phyloP scores from a whole-genome alignment of 176 grass and related monocot genomes.

The Phoenix dactylifera region DNA sequence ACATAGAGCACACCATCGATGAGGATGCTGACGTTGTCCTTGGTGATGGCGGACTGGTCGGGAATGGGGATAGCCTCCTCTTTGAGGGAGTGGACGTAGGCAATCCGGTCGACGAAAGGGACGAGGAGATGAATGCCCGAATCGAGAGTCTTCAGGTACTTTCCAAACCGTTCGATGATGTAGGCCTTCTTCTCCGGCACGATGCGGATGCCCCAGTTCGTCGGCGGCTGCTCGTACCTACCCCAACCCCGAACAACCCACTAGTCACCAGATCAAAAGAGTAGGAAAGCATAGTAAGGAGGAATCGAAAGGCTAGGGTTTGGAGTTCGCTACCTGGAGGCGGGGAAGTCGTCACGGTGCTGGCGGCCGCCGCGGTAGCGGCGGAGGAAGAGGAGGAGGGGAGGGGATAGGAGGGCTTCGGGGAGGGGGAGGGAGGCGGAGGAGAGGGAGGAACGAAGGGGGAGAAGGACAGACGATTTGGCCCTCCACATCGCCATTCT shows the following conservation, averaged over 20 bases:
- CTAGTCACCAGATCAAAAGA: not conserved
- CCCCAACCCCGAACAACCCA: too few relatives aligned
- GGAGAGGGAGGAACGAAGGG: slow-evolving; percentile 24
- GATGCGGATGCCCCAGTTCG: slow-evolving; percentile 93
- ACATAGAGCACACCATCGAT: slow-evolving; percentile 90
- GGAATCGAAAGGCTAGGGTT: not conserved
- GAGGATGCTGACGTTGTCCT: slow-evolving; percentile 84
- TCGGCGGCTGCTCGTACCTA: slow-evolving; percentile 47
- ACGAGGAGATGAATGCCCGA: slow-evolving; percentile 76
- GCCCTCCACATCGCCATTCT: slow-evolving; percentile 10
- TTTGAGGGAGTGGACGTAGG: slow-evolving; percentile 95
- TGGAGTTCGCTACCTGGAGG: slow-evolving; percentile 10
- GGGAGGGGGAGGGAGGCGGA: not conserved
- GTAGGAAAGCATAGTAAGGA: not conserved
- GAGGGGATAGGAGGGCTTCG: not conserved
- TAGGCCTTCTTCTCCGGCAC: slow-evolving; percentile 93
- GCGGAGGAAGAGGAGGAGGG: slow-evolving; percentile 14
- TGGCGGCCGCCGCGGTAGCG: slow-evolving; percentile 21
- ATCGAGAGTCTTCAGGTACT: slow-evolving; percentile 72
- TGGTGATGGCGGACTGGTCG: slow-evolving; percentile 88
- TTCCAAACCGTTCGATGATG: slow-evolving; percentile 76
- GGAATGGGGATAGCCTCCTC: slow-evolving; percentile 95
- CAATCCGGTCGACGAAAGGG: slow-evolving; percentile 66
- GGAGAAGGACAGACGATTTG: not conserved
- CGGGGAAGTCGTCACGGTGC: slow-evolving; percentile 35